Conservation (phyloP, 202 grass and related monocot genomes). For the Digitaria exilis region DNA sequence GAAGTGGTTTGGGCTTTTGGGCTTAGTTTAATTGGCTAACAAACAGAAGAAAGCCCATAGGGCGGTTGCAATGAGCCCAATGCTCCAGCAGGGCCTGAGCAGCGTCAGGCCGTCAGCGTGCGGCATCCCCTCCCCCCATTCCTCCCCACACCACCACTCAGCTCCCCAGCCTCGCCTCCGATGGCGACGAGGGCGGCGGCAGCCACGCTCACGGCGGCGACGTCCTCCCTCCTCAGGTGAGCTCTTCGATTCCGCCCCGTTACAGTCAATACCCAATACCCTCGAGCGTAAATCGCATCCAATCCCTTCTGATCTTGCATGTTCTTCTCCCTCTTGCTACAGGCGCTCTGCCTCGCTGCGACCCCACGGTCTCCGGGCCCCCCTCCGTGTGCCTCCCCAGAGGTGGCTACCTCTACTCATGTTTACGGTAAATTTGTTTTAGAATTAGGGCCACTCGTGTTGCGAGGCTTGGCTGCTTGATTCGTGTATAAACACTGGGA, state of each 20-base stretch:
- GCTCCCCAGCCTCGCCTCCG: neutral
- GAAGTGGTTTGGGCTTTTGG: slow-evolving; percentile 1
- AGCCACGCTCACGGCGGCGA: slow-evolving; percentile 41
- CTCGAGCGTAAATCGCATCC: neutral
- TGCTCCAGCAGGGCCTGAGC: no score
- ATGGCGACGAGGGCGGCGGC: slow-evolving; percentile 59
- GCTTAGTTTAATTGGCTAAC: neutral
- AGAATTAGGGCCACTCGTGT: neutral
- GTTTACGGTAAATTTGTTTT: neutral
- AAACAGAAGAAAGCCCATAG: no score
- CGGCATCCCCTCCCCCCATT: neutral
- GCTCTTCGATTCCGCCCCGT: slow-evolving; percentile 5
- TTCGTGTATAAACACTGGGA: neutral
- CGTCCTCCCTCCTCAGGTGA: slow-evolving; percentile 58
- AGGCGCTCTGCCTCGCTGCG: slow-evolving; percentile 60
- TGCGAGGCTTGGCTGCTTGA: neutral
- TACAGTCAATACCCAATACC: no score
- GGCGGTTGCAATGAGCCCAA: no score
- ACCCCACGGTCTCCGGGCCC: slow-evolving; percentile 45
- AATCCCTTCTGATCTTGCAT: neutral
- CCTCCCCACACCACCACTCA: neutral
- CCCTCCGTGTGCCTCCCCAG: slow-evolving; percentile 27
- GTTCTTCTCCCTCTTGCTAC: neutral
- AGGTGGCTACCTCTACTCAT: slow-evolving; percentile 43
- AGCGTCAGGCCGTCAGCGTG: no score